Conservation (phyloP, 164 flowering plant species). For the Brasenia schreberi region DNA sequence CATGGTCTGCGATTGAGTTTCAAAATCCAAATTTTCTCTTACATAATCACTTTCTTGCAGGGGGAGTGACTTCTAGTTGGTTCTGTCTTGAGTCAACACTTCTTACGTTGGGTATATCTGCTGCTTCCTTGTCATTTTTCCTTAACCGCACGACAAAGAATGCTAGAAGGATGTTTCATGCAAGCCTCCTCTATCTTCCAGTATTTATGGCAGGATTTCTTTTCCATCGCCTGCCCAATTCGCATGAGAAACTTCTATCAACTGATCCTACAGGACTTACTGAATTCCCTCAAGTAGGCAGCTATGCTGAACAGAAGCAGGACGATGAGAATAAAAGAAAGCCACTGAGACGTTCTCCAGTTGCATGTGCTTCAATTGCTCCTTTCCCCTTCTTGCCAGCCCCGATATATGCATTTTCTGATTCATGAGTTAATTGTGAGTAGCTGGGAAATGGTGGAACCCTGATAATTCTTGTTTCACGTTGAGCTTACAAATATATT, state of each 20-base stretch:
- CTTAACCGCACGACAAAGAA: constrained; percentile 42
- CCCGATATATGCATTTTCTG: constrained; percentile 29
- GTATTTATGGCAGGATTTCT: constrained; percentile 80
- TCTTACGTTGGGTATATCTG: constrained; percentile 54
- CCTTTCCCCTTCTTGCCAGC: constrained; percentile 89
- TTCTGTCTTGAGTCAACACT: constrained; percentile 67
- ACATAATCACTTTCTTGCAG: constrained; percentile 20
- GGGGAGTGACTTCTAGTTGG: constrained; percentile 84
- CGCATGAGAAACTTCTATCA: constrained; percentile 14
- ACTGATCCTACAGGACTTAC: constrained; percentile 6
- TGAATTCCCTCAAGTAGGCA: constrained; percentile 10
- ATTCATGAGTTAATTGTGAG: constrained; percentile 4
- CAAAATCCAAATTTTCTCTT: neutral
- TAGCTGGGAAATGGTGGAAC: neutral
- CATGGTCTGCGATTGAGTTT: too few species aligned
- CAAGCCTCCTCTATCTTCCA: constrained; percentile 87
- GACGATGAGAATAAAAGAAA: constrained; percentile 5
- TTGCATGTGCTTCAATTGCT: constrained; percentile 76
- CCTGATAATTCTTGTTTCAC: neutral
- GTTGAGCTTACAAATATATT: neutral
- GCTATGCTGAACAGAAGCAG: constrained; percentile 8
- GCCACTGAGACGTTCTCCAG: constrained; percentile 38
- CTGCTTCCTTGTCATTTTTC: constrained; percentile 58
- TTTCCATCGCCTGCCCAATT: constrained; percentile 49
- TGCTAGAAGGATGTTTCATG: constrained; percentile 82